Conservation (phyloP, 2,329 filamentous ascomycete species). For the Hypoxylon sp. region DNA sequence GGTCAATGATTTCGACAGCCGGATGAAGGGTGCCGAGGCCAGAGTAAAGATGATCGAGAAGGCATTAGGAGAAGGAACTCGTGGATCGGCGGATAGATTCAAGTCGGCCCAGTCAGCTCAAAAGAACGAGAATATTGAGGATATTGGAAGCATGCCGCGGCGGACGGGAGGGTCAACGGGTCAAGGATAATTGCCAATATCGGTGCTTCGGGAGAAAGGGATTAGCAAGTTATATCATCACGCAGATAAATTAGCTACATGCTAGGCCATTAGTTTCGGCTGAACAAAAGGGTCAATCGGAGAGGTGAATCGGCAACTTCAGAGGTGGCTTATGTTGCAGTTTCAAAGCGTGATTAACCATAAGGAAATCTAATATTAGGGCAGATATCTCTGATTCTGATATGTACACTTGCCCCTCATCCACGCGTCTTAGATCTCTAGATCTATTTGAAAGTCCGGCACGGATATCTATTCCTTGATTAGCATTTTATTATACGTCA, state of each 20-base stretch:
- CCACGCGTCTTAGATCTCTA: slow-evolving; percentile 29
- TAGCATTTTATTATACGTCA: slow-evolving; percentile 49
- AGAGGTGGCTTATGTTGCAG: neutral
- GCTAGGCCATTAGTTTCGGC: neutral
- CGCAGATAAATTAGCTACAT: slow-evolving; percentile 4
- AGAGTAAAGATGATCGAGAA: slow-evolving; percentile 90
- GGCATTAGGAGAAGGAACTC: slow-evolving; percentile 64
- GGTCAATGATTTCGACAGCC: slow-evolving; percentile 90
- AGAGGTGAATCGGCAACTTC: neutral
- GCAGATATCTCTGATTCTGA: slow-evolving; percentile 44
- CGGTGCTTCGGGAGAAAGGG: neutral
- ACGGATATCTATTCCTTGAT: slow-evolving; percentile 69
- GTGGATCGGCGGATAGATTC: slow-evolving; percentile 12
- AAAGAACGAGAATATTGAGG: slow-evolving; percentile 52
- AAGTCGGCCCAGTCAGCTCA: slow-evolving; percentile 12
- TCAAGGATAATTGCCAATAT: slow-evolving; percentile 22
- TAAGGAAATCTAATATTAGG: slow-evolving; percentile 52
- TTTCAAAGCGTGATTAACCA: slow-evolving; percentile 35
- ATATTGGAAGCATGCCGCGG: slow-evolving; percentile 44
- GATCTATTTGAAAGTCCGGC: slow-evolving; percentile 72
- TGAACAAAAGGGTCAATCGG: neutral
- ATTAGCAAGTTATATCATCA: slow-evolving; percentile 7
- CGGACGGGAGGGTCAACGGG: slow-evolving; percentile 15
- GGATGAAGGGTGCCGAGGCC: slow-evolving; percentile 84
- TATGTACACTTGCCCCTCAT: slow-evolving; percentile 51